These are phyloP conservation scores for Rossbeevera mucosa DNA, from an alignment of 768 basidiomycete genomes.

Conservation along the genomic window DNA sequence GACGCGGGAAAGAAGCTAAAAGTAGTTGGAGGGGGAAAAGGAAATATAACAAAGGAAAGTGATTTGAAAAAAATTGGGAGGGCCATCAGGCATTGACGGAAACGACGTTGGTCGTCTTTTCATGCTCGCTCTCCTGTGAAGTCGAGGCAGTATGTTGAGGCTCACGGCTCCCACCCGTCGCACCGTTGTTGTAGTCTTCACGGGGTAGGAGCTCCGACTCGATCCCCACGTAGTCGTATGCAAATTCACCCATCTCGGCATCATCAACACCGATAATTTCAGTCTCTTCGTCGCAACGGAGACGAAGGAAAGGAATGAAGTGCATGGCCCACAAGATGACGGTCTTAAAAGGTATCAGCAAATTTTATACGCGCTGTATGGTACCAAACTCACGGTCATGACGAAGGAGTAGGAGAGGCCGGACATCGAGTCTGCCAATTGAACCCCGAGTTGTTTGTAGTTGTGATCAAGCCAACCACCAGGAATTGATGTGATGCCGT, in stretches of 20 bases:
- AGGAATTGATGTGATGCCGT: conserved; percentile 58
- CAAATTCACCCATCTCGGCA: conserved; percentile 84
- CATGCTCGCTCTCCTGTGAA: conserved; percentile 27
- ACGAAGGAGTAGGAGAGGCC: conserved; percentile 70
- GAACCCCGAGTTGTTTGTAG: conserved; percentile 79
- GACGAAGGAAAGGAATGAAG: conserved; percentile 71
- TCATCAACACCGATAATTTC: conserved; percentile 88
- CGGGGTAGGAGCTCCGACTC: conserved; percentile 45
- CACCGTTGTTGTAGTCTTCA: conserved; percentile 27
- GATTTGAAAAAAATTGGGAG: background rate
- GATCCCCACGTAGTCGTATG: conserved; percentile 81
- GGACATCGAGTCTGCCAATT: conserved; percentile 69
- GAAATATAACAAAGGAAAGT: background rate
- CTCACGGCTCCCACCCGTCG: conserved; percentile 33
- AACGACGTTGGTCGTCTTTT: conserved; percentile 14
- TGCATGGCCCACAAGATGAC: conserved; percentile 88
- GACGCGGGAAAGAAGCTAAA: background rate
- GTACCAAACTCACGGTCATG: conserved; percentile 53
- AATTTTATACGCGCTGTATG: background rate
- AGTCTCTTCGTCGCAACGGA: conserved; percentile 61
- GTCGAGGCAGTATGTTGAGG: conserved; percentile 27
- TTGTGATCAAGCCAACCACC: conserved; percentile 90
- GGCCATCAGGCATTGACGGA: background rate
- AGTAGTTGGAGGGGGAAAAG: background rate
- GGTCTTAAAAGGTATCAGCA: conserved; percentile 39